A percentile compares a stretch with the other conserved stretches of the same genome.
phyloP scores from a whole-genome alignment of 1,284 basidiomycete genomes.

The Boletus sp. region DNA sequence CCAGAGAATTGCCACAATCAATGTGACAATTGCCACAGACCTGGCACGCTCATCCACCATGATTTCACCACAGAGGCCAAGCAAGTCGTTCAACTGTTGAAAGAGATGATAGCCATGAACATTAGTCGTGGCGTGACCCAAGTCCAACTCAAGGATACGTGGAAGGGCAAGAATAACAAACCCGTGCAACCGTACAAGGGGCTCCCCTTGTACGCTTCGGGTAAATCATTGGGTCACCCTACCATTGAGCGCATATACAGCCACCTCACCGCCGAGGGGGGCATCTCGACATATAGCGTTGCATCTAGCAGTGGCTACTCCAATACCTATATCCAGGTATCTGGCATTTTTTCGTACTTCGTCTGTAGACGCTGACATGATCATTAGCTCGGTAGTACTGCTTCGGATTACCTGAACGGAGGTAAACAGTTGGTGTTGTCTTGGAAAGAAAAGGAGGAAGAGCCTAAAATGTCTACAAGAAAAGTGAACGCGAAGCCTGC shows the following conservation, averaged over 20 bases:
- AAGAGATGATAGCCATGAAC: slow-evolving; percentile 37
- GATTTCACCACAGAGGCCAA: slow-evolving; percentile 55
- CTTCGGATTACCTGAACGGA: slow-evolving; percentile 24
- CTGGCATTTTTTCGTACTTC: background rate
- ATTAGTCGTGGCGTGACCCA: slow-evolving; percentile 41
- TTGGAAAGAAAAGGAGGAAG: slow-evolving; percentile 27
- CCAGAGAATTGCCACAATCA: slow-evolving; percentile 51
- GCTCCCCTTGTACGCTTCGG: slow-evolving; percentile 52
- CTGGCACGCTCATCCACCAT: slow-evolving; percentile 38
- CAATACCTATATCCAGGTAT: slow-evolving; percentile 30
- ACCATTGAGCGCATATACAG: slow-evolving; percentile 61
- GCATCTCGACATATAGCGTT: slow-evolving; percentile 37
- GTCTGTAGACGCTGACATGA: slow-evolving; percentile 4
- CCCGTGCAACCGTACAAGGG: slow-evolving; percentile 47
- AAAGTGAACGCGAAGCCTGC: slow-evolving; percentile 10
- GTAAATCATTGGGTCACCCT: slow-evolving; percentile 44
- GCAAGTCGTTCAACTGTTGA: slow-evolving; percentile 51
- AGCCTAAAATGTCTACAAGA: slow-evolving; percentile 25
- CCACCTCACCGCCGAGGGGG: slow-evolving; percentile 42
- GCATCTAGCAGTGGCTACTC: slow-evolving; percentile 35
- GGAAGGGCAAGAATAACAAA: slow-evolving; percentile 55
- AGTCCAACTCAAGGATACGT: slow-evolving; percentile 51
- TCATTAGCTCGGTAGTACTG: slow-evolving; percentile 22
- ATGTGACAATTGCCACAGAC: slow-evolving; percentile 74
- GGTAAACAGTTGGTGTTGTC: slow-evolving; percentile 20